These are phyloP conservation scores for Candida coquimbonensis DNA, from an alignment of 805 yeast species.

Conservation along the genomic window DNA sequence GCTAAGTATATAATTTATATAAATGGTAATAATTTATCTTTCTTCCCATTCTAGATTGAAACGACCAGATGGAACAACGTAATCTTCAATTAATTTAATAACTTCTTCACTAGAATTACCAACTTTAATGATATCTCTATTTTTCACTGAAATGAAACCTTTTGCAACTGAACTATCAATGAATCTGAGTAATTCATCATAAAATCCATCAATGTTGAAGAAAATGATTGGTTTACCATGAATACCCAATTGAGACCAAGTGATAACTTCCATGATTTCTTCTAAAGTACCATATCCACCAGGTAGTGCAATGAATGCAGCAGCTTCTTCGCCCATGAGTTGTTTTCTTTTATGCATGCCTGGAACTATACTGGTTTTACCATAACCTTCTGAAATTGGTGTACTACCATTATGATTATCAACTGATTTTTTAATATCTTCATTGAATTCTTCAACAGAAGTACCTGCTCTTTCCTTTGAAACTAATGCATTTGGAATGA, in stretches of 20 bases:
- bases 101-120: slow-evolving; percentile 68
- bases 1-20: too few species aligned
- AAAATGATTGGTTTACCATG: slow-evolving; percentile 76
- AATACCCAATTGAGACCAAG: slow-evolving; percentile 87
- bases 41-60: slow-evolving; percentile 65
- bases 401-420: slow-evolving; percentile 61
- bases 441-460: slow-evolving; percentile 36
- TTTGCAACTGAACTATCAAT: slow-evolving; percentile 49
- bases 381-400: slow-evolving; percentile 52
- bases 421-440: slow-evolving; percentile 41
- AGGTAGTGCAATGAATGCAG: slow-evolving; percentile 83
- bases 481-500: slow-evolving; percentile 80
- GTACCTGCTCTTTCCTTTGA: slow-evolving; percentile 47
- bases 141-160: slow-evolving; percentile 64
- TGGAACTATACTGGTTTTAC: slow-evolving; percentile 70
- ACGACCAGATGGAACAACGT: slow-evolving; percentile 64
- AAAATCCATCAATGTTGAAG: slow-evolving; percentile 75
- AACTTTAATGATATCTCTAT: slow-evolving; percentile 61
- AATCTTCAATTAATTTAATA: slow-evolving; percentile 50
- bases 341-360: slow-evolving; percentile 90
- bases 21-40: background rate
- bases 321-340: slow-evolving; percentile 81
- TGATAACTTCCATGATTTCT: slow-evolving; percentile 82
- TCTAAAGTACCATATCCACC: slow-evolving; percentile 91
- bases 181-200: slow-evolving; percentile 59